Conservation (phyloP, 2,329 filamentous ascomycete genomes). For the Catunica adiposa region DNA sequence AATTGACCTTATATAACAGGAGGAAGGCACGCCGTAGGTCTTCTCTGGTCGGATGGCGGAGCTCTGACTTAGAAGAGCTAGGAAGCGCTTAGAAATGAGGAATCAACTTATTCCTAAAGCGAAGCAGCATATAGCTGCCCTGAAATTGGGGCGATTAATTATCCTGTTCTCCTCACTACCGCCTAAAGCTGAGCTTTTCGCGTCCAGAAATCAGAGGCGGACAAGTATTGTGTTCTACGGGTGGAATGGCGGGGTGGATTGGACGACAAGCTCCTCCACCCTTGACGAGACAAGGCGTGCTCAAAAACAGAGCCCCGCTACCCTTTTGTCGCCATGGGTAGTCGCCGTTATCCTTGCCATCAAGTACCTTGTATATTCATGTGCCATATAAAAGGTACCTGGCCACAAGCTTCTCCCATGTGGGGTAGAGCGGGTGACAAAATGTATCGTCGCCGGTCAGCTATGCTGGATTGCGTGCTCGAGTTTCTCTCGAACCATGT, state of each 20-base stretch:
- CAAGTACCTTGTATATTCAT: conserved; percentile 1
- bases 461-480: conserved; percentile 11
- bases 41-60: neutral
- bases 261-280: neutral
- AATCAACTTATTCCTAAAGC: neutral
- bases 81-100: conserved; percentile 11
- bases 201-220: too few species aligned
- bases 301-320: neutral
- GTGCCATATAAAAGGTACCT: conserved; percentile 6
- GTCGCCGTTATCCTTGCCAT: neutral
- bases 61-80: conserved; percentile 1
- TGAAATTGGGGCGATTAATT: neutral
- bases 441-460: neutral
- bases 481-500: neutral
- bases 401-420: neutral
- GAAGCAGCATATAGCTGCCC: neutral
- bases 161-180: neutral
- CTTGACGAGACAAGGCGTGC: neutral
- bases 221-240: neutral
- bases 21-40: neutral
- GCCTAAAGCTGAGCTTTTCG: too few species aligned
- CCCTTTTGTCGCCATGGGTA: neutral
- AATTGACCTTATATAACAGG: conserved; percentile 8
- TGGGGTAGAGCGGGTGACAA: neutral
- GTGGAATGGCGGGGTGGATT: neutral